Base-by-base conservation (phyloP, 345 rosid genomes). In the Streptanthus diversifolius region DNA sequence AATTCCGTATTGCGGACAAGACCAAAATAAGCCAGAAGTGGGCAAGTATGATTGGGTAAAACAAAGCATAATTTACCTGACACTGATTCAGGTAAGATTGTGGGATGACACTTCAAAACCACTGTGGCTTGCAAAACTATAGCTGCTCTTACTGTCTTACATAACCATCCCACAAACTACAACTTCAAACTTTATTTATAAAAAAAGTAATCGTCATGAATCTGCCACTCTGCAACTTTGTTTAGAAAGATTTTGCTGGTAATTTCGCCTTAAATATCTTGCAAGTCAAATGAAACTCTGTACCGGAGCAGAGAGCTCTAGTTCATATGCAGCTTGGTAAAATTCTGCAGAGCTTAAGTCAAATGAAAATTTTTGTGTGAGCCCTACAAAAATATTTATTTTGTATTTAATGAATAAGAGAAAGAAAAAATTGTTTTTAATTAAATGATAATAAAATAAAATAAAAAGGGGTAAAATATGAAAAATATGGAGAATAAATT, bases 301-400 rank as follows among this genome's bases (percentile, higher is more conserved):
- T 45, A 88, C 86, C 10, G 98, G 96, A 64, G 97, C 90, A 2
- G 97, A 85, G 22, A 80, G 71, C 75, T 85, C 66, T 37, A 95
- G 91, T 66, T 95, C 97, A 76, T 87, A 85, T 4, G 99, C 96
- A 56, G 98, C 98, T 78, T 95, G 96, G 76, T 87, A 90, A 78
- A 77, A 95, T 25, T 95, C 96, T 27, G 96, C 96, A 17, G 98
- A n/a, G n/a, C n/a, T n/a, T n/a, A n/a, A n/a, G n/a, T n/a, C n/a
- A n/a, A n/a, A n/a, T n/a, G n/a, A n/a, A n/a, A n/a, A n/a, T n/a
- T n/a, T n/a, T n/a, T n/a, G n/a, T n/a, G n/a, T n/a, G n/a, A n/a
- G n/a, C n/a, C n/a, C n/a, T n/a, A n/a, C n/a, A n/a, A n/a, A n/a
- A n/a, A n/a, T n/a, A n/a, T n/a, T n/a, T n/a, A n/a, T n/a, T n/a